Percentiles rank a stretch among this genome's conserved stretches.
These are phyloP conservation scores for Rhodotorula mucilaginosa DNA, from an alignment of 1,284 basidiomycete genomes.

Conservation along the genomic window DNA sequence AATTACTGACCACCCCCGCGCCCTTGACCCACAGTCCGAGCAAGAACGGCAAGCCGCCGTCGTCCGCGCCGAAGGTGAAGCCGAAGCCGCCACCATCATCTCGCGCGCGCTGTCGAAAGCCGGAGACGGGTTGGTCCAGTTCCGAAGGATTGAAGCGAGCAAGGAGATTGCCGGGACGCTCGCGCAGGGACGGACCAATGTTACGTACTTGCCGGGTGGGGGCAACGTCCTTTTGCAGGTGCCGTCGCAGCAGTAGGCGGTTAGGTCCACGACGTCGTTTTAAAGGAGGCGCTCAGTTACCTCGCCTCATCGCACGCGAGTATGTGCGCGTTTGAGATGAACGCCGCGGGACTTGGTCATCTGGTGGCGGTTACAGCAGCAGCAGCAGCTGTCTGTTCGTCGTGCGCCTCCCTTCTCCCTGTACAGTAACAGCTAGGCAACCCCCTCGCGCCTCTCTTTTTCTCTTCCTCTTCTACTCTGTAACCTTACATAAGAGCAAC, in stretches of 20 bases:
- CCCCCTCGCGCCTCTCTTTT: too few relatives aligned
- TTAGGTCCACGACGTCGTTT: too few relatives aligned
- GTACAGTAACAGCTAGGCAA: too few relatives aligned
- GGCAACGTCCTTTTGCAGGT: conserved; percentile 39
- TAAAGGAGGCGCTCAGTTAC: too few relatives aligned
- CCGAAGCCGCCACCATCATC: conserved; percentile 91
- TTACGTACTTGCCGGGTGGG: conserved; percentile 52
- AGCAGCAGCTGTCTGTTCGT: too few relatives aligned
- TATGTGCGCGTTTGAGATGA: too few relatives aligned
- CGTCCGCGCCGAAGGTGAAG: conserved; percentile 97
- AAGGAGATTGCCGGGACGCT: conserved; percentile 78
- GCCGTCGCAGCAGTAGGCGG: conserved; percentile 12
- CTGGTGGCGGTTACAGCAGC: too few relatives aligned
- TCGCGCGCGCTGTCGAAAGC: conserved; percentile 89
- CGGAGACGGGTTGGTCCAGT: conserved; percentile 90
- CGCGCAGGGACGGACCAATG: conserved; percentile 47
- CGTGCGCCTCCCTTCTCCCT: too few relatives aligned
- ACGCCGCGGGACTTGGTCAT: too few relatives aligned
- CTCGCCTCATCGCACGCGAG: too few relatives aligned
- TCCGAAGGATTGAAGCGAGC: conserved; percentile 95
- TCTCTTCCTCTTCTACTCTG: too few relatives aligned
- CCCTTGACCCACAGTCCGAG: conserved; percentile 64
- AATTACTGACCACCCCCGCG: neutral
- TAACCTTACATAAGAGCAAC: too few relatives aligned
- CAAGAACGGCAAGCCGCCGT: conserved; percentile 98